These are phyloP conservation scores for Alternaria sp. DNA, from an alignment of 2,329 filamentous ascomycete genomes.

Conservation along the genomic window DNA sequence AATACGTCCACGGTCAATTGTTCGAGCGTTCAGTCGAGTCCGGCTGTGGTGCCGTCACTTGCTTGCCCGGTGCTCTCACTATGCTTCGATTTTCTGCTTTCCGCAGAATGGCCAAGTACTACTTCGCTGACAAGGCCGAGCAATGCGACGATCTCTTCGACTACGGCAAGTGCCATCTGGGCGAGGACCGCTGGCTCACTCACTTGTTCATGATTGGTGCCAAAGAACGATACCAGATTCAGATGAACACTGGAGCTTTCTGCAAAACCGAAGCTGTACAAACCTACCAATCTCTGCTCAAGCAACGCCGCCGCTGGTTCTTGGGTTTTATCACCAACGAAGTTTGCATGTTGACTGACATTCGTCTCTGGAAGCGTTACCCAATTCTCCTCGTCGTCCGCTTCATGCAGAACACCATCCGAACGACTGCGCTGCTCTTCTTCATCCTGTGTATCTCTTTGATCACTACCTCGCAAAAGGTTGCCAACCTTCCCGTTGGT, in stretches of 20 bases:
- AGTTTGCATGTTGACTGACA: constrained; percentile 96
- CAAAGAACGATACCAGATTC: constrained; percentile 91
- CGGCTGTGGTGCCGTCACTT: constrained; percentile 91
- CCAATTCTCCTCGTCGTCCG: constrained; percentile 85
- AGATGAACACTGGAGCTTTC: constrained; percentile 96
- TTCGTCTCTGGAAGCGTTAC: constrained; percentile 89
- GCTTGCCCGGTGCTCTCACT: constrained; percentile 91
- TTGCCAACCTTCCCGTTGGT: constrained; percentile 83
- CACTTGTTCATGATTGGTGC: constrained; percentile 99
- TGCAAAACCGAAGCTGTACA: constrained; percentile 98
- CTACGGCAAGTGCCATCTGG: constrained; percentile 92
- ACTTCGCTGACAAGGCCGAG: constrained; percentile 96
- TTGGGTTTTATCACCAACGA: constrained; percentile 98
- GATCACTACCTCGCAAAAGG: constrained; percentile 80
- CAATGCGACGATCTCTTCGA: constrained; percentile 96
- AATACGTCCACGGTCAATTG: constrained; percentile 95
- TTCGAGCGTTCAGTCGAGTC: constrained; percentile 97
- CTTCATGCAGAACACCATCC: constrained; percentile 95
- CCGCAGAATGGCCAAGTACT: constrained; percentile 95
- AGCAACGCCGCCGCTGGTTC: constrained; percentile 96
- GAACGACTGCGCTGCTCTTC: constrained; percentile 91
- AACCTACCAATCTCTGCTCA: constrained; percentile 82
- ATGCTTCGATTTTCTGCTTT: constrained; percentile 97
- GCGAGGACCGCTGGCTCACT: constrained; percentile 95
- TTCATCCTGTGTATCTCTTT: constrained; percentile 92